phyloP scores from a whole-genome alignment of 2,329 filamentous ascomycete genomes.

The Claviceps capensis region DNA sequence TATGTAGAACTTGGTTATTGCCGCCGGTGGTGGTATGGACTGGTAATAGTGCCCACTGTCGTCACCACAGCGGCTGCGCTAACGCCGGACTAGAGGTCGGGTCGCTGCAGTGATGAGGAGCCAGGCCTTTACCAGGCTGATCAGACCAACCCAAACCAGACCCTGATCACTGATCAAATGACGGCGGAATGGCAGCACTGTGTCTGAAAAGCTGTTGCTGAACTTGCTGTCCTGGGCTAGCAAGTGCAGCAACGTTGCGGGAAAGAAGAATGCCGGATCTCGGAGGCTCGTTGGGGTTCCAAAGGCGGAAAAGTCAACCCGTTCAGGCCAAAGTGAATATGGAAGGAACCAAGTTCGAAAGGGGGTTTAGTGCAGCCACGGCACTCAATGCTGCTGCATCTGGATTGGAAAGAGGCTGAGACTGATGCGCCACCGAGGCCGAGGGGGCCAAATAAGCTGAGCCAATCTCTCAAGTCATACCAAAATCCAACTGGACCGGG shows the following conservation, averaged over 20 bases:
- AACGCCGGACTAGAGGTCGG: background rate
- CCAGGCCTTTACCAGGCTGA: background rate
- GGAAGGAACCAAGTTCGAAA: background rate
- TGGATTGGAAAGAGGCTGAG: background rate
- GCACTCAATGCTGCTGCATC: background rate
- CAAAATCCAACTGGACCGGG: background rate
- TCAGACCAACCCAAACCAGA: background rate
- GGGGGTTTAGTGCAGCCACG: background rate
- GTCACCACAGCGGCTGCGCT: background rate
- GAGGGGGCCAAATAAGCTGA: background rate
- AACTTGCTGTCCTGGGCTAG: background rate
- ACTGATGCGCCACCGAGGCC: background rate
- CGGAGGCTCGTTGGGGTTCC: background rate
- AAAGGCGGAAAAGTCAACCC: background rate
- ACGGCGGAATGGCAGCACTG: background rate
- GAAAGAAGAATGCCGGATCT: background rate
- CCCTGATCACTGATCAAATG: background rate
- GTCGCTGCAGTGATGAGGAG: constrained; percentile 5
- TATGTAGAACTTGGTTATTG: background rate
- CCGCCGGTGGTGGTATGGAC: background rate
- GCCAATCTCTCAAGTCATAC: background rate
- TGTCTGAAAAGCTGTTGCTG: too few species aligned
- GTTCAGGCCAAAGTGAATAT: background rate
- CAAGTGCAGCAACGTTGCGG: background rate
- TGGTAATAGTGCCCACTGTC: background rate